Evolutionary conservation across 129 eudicot species (phyloP), one percentile per base, ranked within the genome.

Genomic region (Flaveria ramosissima): DNA sequence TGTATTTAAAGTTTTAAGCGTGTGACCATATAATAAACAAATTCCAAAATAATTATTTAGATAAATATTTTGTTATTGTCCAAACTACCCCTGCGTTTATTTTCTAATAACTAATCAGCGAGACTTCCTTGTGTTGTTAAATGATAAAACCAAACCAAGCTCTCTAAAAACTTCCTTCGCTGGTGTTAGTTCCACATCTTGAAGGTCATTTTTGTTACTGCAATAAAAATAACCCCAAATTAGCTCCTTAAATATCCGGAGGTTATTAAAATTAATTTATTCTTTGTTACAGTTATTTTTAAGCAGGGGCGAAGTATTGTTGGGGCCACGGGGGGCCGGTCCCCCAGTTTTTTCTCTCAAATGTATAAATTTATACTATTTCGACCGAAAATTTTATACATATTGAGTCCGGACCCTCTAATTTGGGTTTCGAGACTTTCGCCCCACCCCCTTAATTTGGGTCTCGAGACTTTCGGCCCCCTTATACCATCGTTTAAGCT

Each of bases 71-170:
- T 67, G 71, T 80, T 74, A 67, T 66, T 66, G 56, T 67, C 84
- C 52, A 30, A 66, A 68, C 71, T 67, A 57, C 83, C 75, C 43
- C 52, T 74, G 56, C 45, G 46, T 56, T 80, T 74, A 74, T 74
- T 67, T 39, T 74, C 75, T 56, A 56, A 47, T 47, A 67, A 15
- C 66, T 55, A 74, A 80, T 67, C 53, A 43, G 79, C 73, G 3
- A 36, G 16, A 20, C 65, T 15, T 43, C 55, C 21, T 14, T 36
- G 41, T 36, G 41, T 36, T 36, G 41, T 36, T 36, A 36, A 32
- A 4, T 4, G 7, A 73, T 73, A 66, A 43, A 74, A 47, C 84
- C 55, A 57, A 74, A 53, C 52, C 75, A 57, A 67, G 6, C 67
- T 45, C 71, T 68, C 71, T 79, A 67, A 30, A 21, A 69, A 42